Percentiles rank a stretch among this genome's conserved stretches.
phyloP scores from a whole-genome alignment of 176 grass and related monocot species.

The Carex parvula region DNA sequence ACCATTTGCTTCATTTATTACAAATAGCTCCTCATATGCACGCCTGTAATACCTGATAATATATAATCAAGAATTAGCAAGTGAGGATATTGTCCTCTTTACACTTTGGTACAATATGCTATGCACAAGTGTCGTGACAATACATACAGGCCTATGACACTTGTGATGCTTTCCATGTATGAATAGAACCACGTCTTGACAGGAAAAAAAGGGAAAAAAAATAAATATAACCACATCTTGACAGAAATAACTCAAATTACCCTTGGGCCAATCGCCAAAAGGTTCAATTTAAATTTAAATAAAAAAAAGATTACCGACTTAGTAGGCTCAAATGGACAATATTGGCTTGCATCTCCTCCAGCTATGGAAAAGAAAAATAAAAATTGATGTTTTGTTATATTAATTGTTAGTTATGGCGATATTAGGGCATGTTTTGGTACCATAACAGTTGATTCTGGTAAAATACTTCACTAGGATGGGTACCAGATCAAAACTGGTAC shows the following conservation, averaged over 20 bases:
- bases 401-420: not conserved
- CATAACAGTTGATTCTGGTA: not conserved
- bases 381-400: not conserved
- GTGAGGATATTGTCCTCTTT: not conserved
- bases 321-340: constrained; percentile 78
- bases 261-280: not conserved
- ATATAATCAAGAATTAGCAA: constrained; percentile 1
- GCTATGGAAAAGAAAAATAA: constrained; percentile 39
- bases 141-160: not conserved
- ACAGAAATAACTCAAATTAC: not conserved
- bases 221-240: not conserved
- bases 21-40: constrained; percentile 80
- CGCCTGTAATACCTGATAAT: constrained; percentile 74
- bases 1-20: constrained; percentile 44
- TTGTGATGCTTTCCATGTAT: not conserved
- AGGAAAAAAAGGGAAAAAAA: not conserved
- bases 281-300: not conserved
- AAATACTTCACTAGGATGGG: not conserved
- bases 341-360: constrained; percentile 85
- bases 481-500: constrained; percentile 18
- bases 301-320: constrained; percentile 47
- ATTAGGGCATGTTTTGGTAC: not conserved
- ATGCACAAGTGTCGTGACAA: not conserved
- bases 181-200: not conserved
- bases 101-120: not conserved